Evolutionary conservation across 306 rosid species (phyloP).

Genomic region (Trichosanthes cucumerina): DNA sequence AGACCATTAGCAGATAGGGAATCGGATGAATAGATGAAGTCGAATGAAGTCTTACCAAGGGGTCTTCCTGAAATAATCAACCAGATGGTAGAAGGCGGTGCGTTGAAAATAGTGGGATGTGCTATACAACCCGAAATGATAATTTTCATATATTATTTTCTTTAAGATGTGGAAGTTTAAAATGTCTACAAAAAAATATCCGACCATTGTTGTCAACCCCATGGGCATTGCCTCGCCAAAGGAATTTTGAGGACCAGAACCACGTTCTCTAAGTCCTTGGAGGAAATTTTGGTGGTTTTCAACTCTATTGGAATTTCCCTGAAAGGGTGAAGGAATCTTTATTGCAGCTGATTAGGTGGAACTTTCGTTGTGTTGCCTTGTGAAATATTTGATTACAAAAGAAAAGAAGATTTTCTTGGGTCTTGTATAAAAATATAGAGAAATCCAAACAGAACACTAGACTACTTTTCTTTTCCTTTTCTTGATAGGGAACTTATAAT

Average conservation of each 20-base stretch:
- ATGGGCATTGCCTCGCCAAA: neutral
- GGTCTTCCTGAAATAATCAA: neutral
- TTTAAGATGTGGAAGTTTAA: neutral
- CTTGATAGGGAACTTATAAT: neutral
- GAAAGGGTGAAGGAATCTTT: neutral
- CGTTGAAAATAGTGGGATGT: neutral
- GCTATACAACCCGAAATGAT: neutral
- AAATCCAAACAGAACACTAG: neutral
- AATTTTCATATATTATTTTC: neutral
- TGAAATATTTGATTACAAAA: neutral
- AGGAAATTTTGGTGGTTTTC: neutral
- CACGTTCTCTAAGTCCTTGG: neutral
- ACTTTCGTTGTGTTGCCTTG: neutral
- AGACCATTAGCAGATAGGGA: neutral
- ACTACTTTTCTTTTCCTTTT: neutral
- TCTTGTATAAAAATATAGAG: neutral
- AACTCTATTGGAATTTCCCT: neutral
- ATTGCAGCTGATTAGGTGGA: neutral
- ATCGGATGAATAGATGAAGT: neutral
- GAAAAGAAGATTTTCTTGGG: neutral
- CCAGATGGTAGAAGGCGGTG: neutral
- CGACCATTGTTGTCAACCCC: neutral
- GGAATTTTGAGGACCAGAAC: neutral
- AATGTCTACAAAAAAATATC: neutral
- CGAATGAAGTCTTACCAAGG: neutral